phyloP scores from a whole-genome alignment of 1,139 yeast species.

The Lodderomyces oxycetoniae region DNA sequence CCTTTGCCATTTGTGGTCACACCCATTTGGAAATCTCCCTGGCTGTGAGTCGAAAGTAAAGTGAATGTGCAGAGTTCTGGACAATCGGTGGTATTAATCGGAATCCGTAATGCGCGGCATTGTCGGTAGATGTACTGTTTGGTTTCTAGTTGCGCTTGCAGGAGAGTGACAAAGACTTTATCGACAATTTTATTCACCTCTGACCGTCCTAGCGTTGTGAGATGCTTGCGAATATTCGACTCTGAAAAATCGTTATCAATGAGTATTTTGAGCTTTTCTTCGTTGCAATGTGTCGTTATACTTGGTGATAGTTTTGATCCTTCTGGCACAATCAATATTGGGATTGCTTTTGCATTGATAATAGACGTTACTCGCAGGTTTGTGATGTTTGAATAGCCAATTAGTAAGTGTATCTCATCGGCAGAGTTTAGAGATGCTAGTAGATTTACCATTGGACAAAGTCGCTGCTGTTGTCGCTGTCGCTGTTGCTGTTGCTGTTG shows the following conservation, averaged over 20 bases:
- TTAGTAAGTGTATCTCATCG: slow-evolving; percentile 55
- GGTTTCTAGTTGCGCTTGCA: slow-evolving; percentile 20
- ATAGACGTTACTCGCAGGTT: slow-evolving; percentile 48
- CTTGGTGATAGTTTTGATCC: slow-evolving; percentile 19
- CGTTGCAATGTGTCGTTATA: slow-evolving; percentile 18
- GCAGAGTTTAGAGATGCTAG: slow-evolving; percentile 48
- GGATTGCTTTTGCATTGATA: slow-evolving; percentile 53
- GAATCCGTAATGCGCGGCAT: slow-evolving; percentile 65
- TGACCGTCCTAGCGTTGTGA: slow-evolving; percentile 48
- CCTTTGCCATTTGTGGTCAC: slow-evolving; percentile 88
- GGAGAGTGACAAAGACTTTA: slow-evolving; percentile 58
- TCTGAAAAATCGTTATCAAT: slow-evolving; percentile 3
- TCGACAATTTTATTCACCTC: slow-evolving; percentile 67
- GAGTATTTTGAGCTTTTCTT: slow-evolving; percentile 23
- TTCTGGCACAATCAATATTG: slow-evolving; percentile 41
- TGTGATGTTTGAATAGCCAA: slow-evolving; percentile 53
- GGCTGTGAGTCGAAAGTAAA: slow-evolving; percentile 61
- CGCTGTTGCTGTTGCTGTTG: neutral
- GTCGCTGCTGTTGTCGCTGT: neutral
- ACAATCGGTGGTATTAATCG: slow-evolving; percentile 73
- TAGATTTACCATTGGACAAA: slow-evolving; percentile 27
- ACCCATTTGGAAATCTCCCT: slow-evolving; percentile 78
- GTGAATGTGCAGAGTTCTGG: slow-evolving; percentile 74
- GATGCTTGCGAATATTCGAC: neutral
- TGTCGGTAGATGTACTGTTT: slow-evolving; percentile 39